Conservation (phyloP, 768 basidiomycete species). For the Suillus luteus region DNA sequence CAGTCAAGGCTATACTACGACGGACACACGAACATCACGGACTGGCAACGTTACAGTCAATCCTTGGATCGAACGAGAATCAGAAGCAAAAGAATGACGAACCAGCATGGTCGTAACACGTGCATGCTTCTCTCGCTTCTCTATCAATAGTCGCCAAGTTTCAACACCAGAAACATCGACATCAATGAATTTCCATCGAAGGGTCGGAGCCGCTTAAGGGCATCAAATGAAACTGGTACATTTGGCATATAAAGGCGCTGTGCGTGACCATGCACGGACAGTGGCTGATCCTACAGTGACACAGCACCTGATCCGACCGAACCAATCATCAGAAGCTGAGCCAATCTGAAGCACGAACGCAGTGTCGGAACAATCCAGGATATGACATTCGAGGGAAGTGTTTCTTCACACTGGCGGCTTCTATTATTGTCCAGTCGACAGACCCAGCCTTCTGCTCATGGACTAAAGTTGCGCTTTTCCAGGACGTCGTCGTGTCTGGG, state of each 20-base stretch:
- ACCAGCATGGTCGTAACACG: constrained; percentile 4
- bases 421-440: neutral
- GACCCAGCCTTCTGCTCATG: too few species aligned
- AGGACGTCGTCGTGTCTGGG: neutral
- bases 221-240: neutral
- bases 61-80: neutral
- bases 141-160: neutral
- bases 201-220: neutral
- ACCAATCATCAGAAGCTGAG: constrained; percentile 4
- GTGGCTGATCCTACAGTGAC: neutral
- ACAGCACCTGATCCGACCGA: constrained; percentile 4
- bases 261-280: neutral
- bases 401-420: neutral
- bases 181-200: neutral
- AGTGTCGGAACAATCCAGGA: neutral
- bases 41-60: constrained; percentile 2
- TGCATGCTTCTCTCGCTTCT: constrained; percentile 9
- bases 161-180: neutral
- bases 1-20: constrained; percentile 2
- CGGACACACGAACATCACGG: neutral
- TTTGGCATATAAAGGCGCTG: neutral
- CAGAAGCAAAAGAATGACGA: constrained; percentile 5
- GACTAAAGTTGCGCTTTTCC: too few species aligned
- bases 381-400: constrained; percentile 5
- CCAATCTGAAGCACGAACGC: neutral